A percentile compares a stretch with the other conserved stretches of the same genome.
These are phyloP conservation scores for Neopestalotiopsis clavispora DNA, from an alignment of 2,329 filamentous ascomycete genomes.

Conservation along the genomic window DNA sequence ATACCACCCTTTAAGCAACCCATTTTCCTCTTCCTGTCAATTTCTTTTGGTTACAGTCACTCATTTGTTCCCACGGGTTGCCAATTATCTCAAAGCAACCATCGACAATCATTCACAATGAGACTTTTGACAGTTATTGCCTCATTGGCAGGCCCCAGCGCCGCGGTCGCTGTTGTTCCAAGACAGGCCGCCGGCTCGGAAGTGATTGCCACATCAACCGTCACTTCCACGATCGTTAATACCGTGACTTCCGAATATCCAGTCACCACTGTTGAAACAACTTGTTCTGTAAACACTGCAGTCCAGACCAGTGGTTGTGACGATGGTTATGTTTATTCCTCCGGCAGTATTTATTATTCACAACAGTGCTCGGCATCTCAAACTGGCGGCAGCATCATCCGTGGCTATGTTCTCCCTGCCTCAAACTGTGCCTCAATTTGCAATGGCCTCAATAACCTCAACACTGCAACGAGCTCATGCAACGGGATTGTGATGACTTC, in stretches of 20 bases:
- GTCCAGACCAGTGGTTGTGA: neutral
- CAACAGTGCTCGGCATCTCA: neutral
- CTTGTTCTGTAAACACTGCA: neutral
- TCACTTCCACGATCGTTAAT: neutral
- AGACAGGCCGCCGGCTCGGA: constrained; percentile 2
- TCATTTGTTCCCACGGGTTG: neutral
- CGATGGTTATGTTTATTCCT: neutral
- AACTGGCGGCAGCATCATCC: neutral
- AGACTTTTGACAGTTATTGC: constrained; percentile 3
- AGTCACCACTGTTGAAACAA: neutral
- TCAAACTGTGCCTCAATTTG: neutral
- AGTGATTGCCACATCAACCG: neutral
- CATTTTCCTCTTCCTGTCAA: neutral
- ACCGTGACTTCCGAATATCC: neutral
- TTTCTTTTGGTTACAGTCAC: neutral
- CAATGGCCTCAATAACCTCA: neutral
- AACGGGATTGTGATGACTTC: neutral
- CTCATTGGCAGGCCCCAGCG: neutral
- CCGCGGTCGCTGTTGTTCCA: neutral
- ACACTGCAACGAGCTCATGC: neutral
- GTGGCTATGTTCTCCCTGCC: neutral
- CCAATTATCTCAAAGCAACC: neutral
- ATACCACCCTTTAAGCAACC: neutral
- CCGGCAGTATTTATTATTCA: neutral
- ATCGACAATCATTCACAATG: neutral